Base-by-base conservation (phyloP, 345 rosid genomes). In the Eucalyptus urophylla region DNA sequence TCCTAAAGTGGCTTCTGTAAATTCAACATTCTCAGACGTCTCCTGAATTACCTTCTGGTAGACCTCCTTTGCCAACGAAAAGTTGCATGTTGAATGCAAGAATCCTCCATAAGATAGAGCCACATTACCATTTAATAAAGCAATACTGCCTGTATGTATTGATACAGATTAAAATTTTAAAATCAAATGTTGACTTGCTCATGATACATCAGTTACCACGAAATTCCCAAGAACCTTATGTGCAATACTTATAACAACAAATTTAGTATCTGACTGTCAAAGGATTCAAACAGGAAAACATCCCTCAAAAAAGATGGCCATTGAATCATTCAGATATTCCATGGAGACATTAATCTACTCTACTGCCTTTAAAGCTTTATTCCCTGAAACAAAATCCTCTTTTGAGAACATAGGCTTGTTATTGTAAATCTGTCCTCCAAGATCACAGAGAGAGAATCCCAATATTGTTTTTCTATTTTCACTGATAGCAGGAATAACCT, bases 41-140 rank as follows among this genome's bases (percentile, higher is more conserved):
- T 91, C 93, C 90, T 91, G 89, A 88, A 92, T 93, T 58, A 95
- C 95, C 86, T 93, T 95, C 85, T 90, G 93, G 91, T 96, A 98
- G 51, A 93, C 67, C 87, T 94, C 95, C 92, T 92, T 97, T 19
- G 98, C 98, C 92, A 88, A 80, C 31, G 92, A 92, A 88, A 94
- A 92, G 86, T 96, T 94, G 54, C 65, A 88, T 6, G 91, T 92
- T 5, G 93, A 92, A 88, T 96, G 99, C 90, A 98, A 93, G 95
- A 89, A 94, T 89, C 95, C 96, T 88, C 95, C 95, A 90, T 90
- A 95, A 6, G 98, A 94, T 65, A 97, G 92, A 80, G 95, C 96
- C 88, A 86, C 88, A 80, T 86, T 89, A 31, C 96, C 96, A 88
- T 90, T 94, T 3, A 95, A 92, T 88, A 96, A 92, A 86, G 95